Conservation (phyloP, 2,329 filamentous ascomycete genomes). For the Talaromyces funiculosus region DNA sequence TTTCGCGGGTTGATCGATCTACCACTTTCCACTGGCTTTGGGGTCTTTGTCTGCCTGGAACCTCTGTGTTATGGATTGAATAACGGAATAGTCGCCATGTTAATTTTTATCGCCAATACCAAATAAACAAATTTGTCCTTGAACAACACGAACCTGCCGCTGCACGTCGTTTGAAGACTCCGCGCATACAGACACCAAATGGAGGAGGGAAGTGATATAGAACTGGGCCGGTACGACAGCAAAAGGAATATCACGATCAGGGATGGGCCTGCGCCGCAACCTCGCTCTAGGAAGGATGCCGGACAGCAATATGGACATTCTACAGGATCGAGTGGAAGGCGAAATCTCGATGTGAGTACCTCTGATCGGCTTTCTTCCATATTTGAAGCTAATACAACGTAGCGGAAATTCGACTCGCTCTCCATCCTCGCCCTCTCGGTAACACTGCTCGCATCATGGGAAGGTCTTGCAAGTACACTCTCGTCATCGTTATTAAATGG, state of each 20-base stretch:
- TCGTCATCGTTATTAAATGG: slow-evolving; percentile 26
- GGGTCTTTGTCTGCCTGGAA: background rate
- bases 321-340: slow-evolving; percentile 20
- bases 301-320: slow-evolving; percentile 16
- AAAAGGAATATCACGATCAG: slow-evolving; percentile 5
- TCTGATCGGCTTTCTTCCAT: background rate
- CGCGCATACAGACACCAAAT: background rate
- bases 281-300: background rate
- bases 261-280: background rate
- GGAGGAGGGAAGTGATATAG: slow-evolving; percentile 6
- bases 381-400: background rate
- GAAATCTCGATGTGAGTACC: slow-evolving; percentile 19
- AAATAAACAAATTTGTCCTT: background rate
- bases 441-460: slow-evolving; percentile 37
- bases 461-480: slow-evolving; percentile 23
- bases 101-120: background rate
- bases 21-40: background rate
- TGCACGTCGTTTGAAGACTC: background rate
- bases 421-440: slow-evolving; percentile 35
- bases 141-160: background rate
- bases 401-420: slow-evolving; percentile 28
- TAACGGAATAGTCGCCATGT: background rate
- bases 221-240: slow-evolving; percentile 4
- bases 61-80: background rate
- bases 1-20: background rate